Evolutionary conservation across 2,329 filamentous ascomycete genomes (phyloP), one percentile per base, ranked within the genome.

Genomic region (Fusarium haematococcum): DNA sequence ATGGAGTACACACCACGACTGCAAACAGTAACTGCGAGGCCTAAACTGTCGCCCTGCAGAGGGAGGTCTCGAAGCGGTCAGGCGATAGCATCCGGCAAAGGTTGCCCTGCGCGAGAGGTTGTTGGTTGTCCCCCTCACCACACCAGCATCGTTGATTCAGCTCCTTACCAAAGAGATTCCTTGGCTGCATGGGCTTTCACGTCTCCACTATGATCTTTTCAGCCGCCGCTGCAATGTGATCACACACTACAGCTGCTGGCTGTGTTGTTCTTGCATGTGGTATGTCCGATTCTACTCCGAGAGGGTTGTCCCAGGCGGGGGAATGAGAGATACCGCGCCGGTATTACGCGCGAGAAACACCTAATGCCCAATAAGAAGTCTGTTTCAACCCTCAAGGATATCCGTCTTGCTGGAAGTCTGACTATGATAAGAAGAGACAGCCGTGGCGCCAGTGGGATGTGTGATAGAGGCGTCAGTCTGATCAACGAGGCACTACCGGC

Each of bases 1-100:
- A 61, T 61, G 59, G 41, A 48, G 41, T 48, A 61, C 14, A 48
- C 58, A 61, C 59, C 59, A 62, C 41, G 27, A 37, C 41, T 25
- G 2, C 1, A 23, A 13, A n/a, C 2, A 5, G 59, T 35, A 23
- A 27, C 14, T 20, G 18, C 6, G 25, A 18, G 13, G n/a, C 37
- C 11, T 7, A 25, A 43, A 33, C n/a, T 9, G 27, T 18, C 6
- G 11, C 11, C n/a, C 27, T 35, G 39, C 41, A 61, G 13, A 61
- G n/a, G 39, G 14, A 59, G 33, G 16, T 30, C 35, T 30, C 16
- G 11, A 2, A 43, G 57, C 18, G 18, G 11, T 43, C 25, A 59
- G 57, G 23, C 27, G 20, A 23, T 59, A 16, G 32, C 7, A 20
- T 30, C n/a, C 23, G 37, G 57, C 6, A 43, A 43, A 43, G 25